Percentiles rank a stretch among this genome's conserved stretches.
Conservation (phyloP, 257 asterid genomes). For the Fraxinus excelsior region DNA sequence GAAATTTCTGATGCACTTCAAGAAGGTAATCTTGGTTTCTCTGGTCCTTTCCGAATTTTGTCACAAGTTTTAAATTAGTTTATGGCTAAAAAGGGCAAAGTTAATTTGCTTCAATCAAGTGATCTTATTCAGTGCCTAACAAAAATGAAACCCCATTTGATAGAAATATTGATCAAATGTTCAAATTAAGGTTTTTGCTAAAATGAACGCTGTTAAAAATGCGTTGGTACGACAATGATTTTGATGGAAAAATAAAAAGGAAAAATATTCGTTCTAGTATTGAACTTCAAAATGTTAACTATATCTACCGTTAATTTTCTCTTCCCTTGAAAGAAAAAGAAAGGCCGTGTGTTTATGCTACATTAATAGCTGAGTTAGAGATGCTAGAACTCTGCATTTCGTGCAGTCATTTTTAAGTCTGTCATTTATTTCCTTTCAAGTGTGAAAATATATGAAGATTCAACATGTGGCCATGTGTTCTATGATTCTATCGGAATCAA, state of each 20-base stretch:
- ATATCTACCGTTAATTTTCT: background rate
- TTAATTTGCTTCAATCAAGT: background rate
- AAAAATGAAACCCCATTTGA: background rate
- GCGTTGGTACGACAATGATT: background rate
- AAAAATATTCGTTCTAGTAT: background rate
- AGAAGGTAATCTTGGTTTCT: constrained; percentile 60
- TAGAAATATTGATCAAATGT: constrained; percentile 4
- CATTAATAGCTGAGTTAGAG: background rate
- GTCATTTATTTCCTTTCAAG: background rate
- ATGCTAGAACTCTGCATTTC: background rate
- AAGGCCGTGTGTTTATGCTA: constrained; percentile 7
- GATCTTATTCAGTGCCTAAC: background rate
- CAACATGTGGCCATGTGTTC: background rate
- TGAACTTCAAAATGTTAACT: background rate
- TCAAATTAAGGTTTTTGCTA: background rate
- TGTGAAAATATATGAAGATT: background rate
- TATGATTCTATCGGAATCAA: background rate
- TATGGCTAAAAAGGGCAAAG: background rate
- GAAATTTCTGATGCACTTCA: constrained; percentile 94
- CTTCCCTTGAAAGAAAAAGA: background rate
- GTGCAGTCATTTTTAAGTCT: background rate
- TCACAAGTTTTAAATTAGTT: background rate
- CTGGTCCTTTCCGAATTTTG: constrained; percentile 20
- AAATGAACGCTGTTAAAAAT: background rate
- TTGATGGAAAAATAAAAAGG: background rate